Evolutionary conservation across 768 basidiomycete species (phyloP), one percentile per base, ranked within the genome.

Genomic region (Pleurotus tuoliensis): DNA sequence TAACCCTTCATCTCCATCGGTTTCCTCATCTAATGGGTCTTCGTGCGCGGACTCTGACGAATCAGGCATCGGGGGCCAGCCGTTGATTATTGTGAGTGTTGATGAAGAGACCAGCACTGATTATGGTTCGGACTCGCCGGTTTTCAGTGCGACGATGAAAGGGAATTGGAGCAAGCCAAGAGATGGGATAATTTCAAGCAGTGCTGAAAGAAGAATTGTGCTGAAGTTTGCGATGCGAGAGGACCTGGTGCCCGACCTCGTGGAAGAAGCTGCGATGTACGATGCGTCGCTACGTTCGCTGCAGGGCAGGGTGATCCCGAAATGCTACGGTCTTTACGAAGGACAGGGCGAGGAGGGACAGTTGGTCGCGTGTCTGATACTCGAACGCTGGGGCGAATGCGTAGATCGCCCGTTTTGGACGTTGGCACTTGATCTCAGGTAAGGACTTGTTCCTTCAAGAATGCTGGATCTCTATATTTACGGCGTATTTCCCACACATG

Each of bases 161-260:
- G 20, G n/a, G 43, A 44, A 47, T 24, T 18, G 22, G 13, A 50
- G 55, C 25, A n/a, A 38, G 3, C 56, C 52, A 11, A 1, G 38
- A 18, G 34, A 52, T 30, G 12, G 34, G n/a, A 15, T 24, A 13
- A n/a, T 34, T 12, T n/a, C 34, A 45, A 34, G 11, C 30, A 34
- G 11, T 34, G 30, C 30, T 9, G 30, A 34, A 34, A 34, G 30
- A 34, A 44, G 47, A 4, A 65, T 72, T 3, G 68, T 65, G 15
- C 65, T 76, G 39, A 75, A 76, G 55, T 75, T 74, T 58, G 74
- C 72, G 2, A 62, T 76, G 59, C 67, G 75, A 25, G 69, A 70
- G 25, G 74, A 76, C 51, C 64, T 76, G 11, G 64, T 74, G 22
- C 58, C 64, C 24, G 67, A 66, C 48, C 69, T 76, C 16, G 64